These are phyloP conservation scores for Centella asiatica DNA, from an alignment of 129 eudicot genomes.

Conservation along the genomic window DNA sequence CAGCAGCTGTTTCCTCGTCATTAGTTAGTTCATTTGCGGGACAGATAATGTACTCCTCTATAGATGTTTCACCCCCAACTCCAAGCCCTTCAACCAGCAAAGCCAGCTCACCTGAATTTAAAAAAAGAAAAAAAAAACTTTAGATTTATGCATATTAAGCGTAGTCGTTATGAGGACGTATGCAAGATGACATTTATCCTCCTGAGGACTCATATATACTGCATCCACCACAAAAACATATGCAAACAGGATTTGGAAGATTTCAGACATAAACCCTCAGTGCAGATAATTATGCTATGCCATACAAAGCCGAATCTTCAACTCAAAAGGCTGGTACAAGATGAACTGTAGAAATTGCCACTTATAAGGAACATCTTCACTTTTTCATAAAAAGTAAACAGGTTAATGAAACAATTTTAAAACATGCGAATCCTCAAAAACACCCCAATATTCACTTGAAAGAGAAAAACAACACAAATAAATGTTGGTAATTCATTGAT, in stretches of 20 bases:
- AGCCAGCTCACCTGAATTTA: slow-evolving; percentile 72
- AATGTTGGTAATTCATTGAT: no score
- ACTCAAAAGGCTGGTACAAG: background rate
- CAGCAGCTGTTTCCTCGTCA: slow-evolving; percentile 46
- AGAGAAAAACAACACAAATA: no score
- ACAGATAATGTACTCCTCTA: slow-evolving; percentile 66
- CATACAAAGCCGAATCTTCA: background rate
- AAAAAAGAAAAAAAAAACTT: slow-evolving; percentile 1
- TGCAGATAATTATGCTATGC: background rate
- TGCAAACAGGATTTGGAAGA: background rate
- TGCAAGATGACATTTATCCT: background rate
- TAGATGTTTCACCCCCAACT: slow-evolving; percentile 62
- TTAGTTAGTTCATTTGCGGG: slow-evolving; percentile 50
- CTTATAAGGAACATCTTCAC: no score
- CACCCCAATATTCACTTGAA: no score
- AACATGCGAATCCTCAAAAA: no score
- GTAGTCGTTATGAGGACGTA: background rate
- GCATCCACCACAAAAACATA: background rate
- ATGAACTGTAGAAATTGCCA: background rate
- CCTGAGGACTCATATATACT: background rate
- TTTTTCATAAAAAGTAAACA: background rate
- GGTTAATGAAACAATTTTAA: no score
- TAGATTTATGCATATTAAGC: background rate
- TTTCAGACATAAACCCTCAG: background rate
- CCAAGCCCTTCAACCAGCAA: slow-evolving; percentile 85